Conservation (phyloP, 2,329 filamentous ascomycete species). For the Xylariaceae sp. region DNA sequence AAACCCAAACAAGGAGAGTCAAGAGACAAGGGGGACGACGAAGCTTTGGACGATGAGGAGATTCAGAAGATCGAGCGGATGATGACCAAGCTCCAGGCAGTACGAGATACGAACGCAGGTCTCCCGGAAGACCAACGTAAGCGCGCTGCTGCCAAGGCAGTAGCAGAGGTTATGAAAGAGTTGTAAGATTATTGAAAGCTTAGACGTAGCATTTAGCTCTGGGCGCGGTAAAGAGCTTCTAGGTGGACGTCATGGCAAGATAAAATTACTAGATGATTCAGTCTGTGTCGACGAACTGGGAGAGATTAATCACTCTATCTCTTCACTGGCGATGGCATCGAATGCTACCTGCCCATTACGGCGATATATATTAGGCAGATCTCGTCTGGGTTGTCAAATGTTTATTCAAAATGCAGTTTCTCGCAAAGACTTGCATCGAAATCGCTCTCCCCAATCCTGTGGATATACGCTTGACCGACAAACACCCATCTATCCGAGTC, state of each 20-base stretch:
- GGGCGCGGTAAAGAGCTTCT: too few relatives aligned
- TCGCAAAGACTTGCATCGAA: neutral
- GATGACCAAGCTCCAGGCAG: conserved; percentile 62
- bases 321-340: neutral
- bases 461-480: neutral
- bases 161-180: conserved; percentile 62
- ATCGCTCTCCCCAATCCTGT: neutral
- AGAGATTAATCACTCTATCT: too few relatives aligned
- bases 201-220: too few relatives aligned
- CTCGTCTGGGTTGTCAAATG: neutral
- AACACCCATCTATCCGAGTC: neutral
- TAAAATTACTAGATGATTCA: too few relatives aligned
- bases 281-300: too few relatives aligned
- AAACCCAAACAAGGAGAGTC: conserved; percentile 24
- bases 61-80: conserved; percentile 58
- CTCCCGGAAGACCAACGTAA: conserved; percentile 58
- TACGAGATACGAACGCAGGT: conserved; percentile 55
- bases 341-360: neutral
- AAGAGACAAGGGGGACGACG: conserved; percentile 26
- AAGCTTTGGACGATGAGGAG: conserved; percentile 41
- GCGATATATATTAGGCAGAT: neutral
- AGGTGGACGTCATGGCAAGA: too few relatives aligned
- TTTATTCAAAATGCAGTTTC: neutral
- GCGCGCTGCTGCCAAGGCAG: conserved; percentile 57
- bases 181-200: conserved; percentile 31